Evolutionary conservation across 345 rosid species (phyloP).

Genomic region (Corchorus olitorius): DNA sequence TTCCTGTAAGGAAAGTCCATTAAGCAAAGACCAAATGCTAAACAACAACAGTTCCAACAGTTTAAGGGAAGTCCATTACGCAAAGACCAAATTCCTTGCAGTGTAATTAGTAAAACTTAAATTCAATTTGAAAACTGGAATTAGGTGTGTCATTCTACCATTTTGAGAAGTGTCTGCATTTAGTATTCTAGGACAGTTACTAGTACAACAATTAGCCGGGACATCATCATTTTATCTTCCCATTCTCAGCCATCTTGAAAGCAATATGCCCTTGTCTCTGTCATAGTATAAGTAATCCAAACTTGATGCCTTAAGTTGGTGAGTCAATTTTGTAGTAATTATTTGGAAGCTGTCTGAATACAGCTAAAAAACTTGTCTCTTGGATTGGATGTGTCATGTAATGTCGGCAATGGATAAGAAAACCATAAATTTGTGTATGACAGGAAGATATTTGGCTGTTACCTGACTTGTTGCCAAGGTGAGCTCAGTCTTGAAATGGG

Average conservation of each 20-base stretch:
- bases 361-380: not conserved
- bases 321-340: not conserved
- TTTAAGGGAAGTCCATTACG: not conserved
- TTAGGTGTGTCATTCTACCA: not conserved
- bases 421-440: not conserved
- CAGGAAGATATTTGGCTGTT: not conserved
- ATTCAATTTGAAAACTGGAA: not conserved
- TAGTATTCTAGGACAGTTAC: not conserved
- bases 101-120: not conserved
- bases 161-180: not conserved
- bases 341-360: not conserved
- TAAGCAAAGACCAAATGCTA: slow-evolving; percentile 26
- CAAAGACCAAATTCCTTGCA: not conserved
- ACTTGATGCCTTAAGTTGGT: not conserved
- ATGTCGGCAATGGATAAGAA: slow-evolving; percentile 2
- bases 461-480: slow-evolving; percentile 59
- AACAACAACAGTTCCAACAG: not conserved
- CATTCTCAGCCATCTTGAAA: not conserved
- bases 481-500: slow-evolving; percentile 52
- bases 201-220: not conserved
- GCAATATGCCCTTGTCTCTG: not conserved
- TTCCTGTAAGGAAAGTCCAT: slow-evolving; percentile 46
- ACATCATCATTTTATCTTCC: not conserved
- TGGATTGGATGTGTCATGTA: not conserved
- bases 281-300: not conserved